A percentile compares a stretch with the other conserved stretches of the same genome.
Evolutionary conservation across 2,329 filamentous ascomycete species (phyloP).

Genomic region (Teratosphaeria nubilosa): DNA sequence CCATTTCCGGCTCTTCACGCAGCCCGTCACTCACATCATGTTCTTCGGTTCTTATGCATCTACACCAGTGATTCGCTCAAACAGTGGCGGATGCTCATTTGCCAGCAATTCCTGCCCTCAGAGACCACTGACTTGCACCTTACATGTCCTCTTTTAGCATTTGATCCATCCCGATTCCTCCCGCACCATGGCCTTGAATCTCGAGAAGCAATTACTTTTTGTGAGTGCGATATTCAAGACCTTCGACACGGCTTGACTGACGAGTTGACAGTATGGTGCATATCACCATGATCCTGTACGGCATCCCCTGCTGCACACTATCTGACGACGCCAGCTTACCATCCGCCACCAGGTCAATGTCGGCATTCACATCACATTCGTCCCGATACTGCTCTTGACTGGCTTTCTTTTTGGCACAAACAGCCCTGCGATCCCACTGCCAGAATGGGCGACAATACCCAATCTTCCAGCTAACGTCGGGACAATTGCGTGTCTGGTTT

Average conservation of each 20-base stretch:
- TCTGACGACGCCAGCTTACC: constrained; percentile 9
- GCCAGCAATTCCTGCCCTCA: background rate
- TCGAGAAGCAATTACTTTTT: constrained; percentile 74
- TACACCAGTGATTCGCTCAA: background rate
- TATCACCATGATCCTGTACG: constrained; percentile 65
- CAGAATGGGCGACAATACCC: constrained; percentile 43
- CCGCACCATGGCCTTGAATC: constrained; percentile 49
- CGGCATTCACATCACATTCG: constrained; percentile 68
- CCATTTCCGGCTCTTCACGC: background rate
- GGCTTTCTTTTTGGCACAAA: constrained; percentile 59
- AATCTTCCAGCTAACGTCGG: constrained; percentile 52
- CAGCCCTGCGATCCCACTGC: constrained; percentile 43
- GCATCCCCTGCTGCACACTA: background rate
- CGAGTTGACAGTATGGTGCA: constrained; percentile 59
- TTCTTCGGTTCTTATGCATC: background rate
- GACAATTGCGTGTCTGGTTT: constrained; percentile 50
- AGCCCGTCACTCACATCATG: background rate
- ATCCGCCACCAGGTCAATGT: constrained; percentile 53
- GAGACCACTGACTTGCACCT: background rate
- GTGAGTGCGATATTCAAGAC: constrained; percentile 41
- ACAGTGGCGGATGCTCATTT: background rate
- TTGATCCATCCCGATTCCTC: background rate
- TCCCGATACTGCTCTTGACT: constrained; percentile 64
- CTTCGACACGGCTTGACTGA: constrained; percentile 4
- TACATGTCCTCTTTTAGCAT: background rate